A percentile compares a stretch with the other conserved stretches of the same genome.
Evolutionary conservation across 495 filamentous ascomycete species (phyloP).

Genomic region (Penicillium robsamsonii): DNA sequence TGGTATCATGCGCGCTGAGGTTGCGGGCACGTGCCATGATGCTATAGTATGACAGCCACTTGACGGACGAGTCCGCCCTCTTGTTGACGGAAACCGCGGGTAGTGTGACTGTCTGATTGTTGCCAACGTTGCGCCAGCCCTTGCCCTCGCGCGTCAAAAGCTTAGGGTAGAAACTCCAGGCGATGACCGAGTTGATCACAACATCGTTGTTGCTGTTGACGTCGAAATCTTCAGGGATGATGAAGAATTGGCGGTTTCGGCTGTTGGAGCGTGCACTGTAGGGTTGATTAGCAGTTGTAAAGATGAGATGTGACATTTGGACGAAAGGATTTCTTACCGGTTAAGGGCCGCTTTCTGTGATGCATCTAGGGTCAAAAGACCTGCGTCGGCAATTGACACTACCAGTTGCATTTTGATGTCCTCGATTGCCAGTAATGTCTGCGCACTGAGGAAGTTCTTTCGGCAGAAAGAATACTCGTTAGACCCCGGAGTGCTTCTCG

Average conservation of each 20-base stretch:
- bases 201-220: constrained; percentile 73
- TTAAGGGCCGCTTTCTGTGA: constrained; percentile 66
- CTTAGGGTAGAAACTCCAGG: constrained; percentile 94
- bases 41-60: constrained; percentile 88
- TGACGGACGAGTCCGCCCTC: constrained; percentile 54
- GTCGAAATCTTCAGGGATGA: constrained; percentile 69
- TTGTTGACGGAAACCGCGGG: constrained; percentile 88
- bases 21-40: constrained; percentile 82
- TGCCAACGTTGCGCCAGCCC: constrained; percentile 84
- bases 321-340: constrained; percentile 30
- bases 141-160: constrained; percentile 82
- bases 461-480: constrained; percentile 84
- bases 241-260: constrained; percentile 73
- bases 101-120: constrained; percentile 81
- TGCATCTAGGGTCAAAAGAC: constrained; percentile 68
- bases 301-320: constrained; percentile 12
- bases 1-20: constrained; percentile 89
- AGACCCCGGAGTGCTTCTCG: constrained; percentile 61
- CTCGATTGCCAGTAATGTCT: constrained; percentile 85
- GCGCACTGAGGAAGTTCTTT: constrained; percentile 83
- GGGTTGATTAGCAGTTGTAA: constrained; percentile 23
- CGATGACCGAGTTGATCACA: constrained; percentile 74
- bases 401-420: constrained; percentile 90
- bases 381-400: constrained; percentile 75
- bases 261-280: constrained; percentile 50